Evolutionary conservation across 495 filamentous ascomycete species (phyloP).

Genomic region (Evernia prunastri): DNA sequence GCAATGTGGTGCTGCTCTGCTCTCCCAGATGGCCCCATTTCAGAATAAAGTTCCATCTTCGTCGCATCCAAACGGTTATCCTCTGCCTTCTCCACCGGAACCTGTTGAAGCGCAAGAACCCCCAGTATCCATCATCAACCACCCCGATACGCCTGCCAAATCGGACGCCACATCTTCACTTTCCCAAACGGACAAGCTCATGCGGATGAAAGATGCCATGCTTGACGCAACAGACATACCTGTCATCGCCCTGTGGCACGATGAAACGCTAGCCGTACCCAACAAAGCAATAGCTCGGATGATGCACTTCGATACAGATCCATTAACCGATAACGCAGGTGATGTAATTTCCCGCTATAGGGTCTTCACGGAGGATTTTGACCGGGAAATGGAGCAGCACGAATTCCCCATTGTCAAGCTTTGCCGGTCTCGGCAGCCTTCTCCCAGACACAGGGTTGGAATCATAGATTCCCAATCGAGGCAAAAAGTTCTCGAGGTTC

Average conservation of each 20-base stretch:
- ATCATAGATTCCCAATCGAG: slow-evolving; percentile 44
- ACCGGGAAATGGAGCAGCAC: slow-evolving; percentile 41
- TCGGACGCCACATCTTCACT: neutral
- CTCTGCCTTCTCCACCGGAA: neutral
- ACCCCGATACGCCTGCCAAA: too few relatives aligned
- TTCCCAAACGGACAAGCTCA: slow-evolving; percentile 47
- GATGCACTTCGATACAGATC: slow-evolving; percentile 38
- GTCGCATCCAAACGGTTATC: neutral
- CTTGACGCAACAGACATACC: slow-evolving; percentile 61
- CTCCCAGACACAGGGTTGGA: slow-evolving; percentile 51
- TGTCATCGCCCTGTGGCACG: slow-evolving; percentile 66
- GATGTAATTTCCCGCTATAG: slow-evolving; percentile 49
- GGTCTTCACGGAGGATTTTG: slow-evolving; percentile 58
- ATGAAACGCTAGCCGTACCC: slow-evolving; percentile 56
- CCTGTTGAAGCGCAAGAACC: neutral
- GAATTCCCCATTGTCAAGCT: slow-evolving; percentile 59
- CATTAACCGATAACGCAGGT: slow-evolving; percentile 41
- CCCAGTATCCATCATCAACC: slow-evolving; percentile 21
- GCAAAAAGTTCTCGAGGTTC: slow-evolving; percentile 49
- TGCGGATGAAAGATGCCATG: slow-evolving; percentile 62
- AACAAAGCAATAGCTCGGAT: slow-evolving; percentile 56
- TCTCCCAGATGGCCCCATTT: neutral
- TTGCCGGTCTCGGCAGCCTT: slow-evolving; percentile 47
- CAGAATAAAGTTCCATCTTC: neutral
- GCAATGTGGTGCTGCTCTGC: neutral